Evolutionary conservation across 768 basidiomycete species (phyloP).

Genomic region (Hypholoma fasciculare): DNA sequence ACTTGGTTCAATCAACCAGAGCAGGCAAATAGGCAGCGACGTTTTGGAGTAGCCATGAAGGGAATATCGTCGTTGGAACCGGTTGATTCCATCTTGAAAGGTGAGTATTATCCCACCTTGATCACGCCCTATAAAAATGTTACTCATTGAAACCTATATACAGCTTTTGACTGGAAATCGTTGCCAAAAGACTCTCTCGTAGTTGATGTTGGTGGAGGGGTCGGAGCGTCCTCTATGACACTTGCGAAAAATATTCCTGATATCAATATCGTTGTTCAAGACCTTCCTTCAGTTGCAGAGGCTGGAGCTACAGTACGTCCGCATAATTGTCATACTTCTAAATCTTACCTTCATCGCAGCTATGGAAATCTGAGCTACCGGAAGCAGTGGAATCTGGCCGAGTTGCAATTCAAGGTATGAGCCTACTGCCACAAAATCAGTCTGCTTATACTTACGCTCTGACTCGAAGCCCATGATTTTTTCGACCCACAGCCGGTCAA

Average conservation of each 20-base stretch:
- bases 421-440: neutral
- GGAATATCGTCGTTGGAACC: slow-evolving; percentile 19
- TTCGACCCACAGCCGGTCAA: slow-evolving; percentile 40
- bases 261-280: slow-evolving; percentile 62
- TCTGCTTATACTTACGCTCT: neutral
- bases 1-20: slow-evolving; percentile 20
- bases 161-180: slow-evolving; percentile 62
- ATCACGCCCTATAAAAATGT: too few species aligned
- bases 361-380: slow-evolving; percentile 22
- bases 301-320: slow-evolving; percentile 22
- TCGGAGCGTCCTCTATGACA: slow-evolving; percentile 44
- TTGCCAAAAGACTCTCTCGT: slow-evolving; percentile 51
- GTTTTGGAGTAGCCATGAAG: slow-evolving; percentile 26
- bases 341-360: neutral
- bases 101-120: slow-evolving; percentile 4
- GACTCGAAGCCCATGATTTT: slow-evolving; percentile 27
- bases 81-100: slow-evolving; percentile 15
- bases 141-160: too few species aligned
- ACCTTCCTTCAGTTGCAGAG: slow-evolving; percentile 50
- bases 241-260: slow-evolving; percentile 33
- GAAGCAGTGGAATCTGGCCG: slow-evolving; percentile 26
- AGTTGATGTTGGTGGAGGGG: slow-evolving; percentile 72
- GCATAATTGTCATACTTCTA: too few species aligned
- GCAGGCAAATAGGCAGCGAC: slow-evolving; percentile 24
- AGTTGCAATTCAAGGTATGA: slow-evolving; percentile 29